Conservation (phyloP, 1,284 basidiomycete species). For the Wolfiporia cocos region DNA sequence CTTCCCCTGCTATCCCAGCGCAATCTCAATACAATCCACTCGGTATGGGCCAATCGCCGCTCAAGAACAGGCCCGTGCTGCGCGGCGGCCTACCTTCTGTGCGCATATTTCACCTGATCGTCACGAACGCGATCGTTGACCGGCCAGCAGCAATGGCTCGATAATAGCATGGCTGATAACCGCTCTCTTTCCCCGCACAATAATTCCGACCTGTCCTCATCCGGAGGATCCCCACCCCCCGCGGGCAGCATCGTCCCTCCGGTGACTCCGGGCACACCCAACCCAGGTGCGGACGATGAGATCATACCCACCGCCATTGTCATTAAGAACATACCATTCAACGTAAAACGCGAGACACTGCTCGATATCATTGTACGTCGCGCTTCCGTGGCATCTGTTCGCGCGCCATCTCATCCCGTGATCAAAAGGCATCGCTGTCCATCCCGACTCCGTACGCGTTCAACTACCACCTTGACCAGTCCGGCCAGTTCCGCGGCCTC, state of each 20-base stretch:
- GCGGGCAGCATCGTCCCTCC: conserved; percentile 46
- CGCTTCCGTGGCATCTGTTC: no score
- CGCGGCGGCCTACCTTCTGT: conserved; percentile 70
- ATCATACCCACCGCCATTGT: conserved; percentile 99
- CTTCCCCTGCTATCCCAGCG: conserved; percentile 58
- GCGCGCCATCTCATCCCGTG: conserved; percentile 4
- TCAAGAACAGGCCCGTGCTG: conserved; percentile 59
- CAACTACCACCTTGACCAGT: conserved; percentile 96
- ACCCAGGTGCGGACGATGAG: conserved; percentile 71
- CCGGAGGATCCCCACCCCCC: conserved; percentile 69
- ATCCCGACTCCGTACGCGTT: conserved; percentile 99
- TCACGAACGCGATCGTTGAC: no score
- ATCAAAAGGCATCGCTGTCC: conserved; percentile 74
- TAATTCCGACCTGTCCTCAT: conserved; percentile 80
- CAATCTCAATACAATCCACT: conserved; percentile 62
- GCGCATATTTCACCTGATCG: conserved; percentile 24
- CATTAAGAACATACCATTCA: conserved; percentile 99
- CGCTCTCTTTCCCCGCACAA: conserved; percentile 80
- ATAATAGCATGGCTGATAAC: conserved; percentile 53
- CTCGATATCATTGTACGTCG: conserved; percentile 88
- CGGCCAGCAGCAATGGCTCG: conserved; percentile 68
- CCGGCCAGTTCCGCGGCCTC: conserved; percentile 93
- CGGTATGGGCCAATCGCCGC: conserved; percentile 53
- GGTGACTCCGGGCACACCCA: conserved; percentile 41
- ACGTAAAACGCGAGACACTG: conserved; percentile 93